Conservation (phyloP, 2,329 filamentous ascomycete genomes). For the Podosphaera xanthii region DNA sequence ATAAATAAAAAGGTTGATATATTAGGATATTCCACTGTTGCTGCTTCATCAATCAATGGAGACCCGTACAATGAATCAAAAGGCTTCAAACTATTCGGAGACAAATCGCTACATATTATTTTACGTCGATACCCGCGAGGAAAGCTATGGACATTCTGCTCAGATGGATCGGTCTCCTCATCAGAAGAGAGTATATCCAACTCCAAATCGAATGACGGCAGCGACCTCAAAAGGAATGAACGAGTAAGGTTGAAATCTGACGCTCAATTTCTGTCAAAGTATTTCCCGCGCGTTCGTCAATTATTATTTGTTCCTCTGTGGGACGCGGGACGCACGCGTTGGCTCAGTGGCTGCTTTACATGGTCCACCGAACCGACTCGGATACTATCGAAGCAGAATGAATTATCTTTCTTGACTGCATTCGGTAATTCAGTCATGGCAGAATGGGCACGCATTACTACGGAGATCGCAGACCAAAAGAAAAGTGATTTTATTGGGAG, state of each 20-base stretch:
- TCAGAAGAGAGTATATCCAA: conserved; percentile 20
- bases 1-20: conserved; percentile 10
- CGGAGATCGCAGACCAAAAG: conserved; percentile 25
- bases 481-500: conserved; percentile 36
- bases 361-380: conserved; percentile 18
- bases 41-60: conserved; percentile 13
- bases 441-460: conserved; percentile 30
- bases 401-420: conserved; percentile 19
- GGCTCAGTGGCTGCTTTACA: conserved; percentile 27
- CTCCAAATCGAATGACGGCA: neutral
- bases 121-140: conserved; percentile 23
- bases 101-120: conserved; percentile 14
- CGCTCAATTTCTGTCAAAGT: conserved; percentile 14
- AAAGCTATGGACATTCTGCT: conserved; percentile 25
- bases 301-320: conserved; percentile 27
- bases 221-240: neutral
- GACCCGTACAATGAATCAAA: conserved; percentile 11
- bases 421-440: conserved; percentile 30
- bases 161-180: conserved; percentile 20
- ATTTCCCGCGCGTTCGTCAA: conserved; percentile 24
- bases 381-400: conserved; percentile 17
- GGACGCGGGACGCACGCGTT: conserved; percentile 23
- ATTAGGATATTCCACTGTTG: conserved; percentile 15
- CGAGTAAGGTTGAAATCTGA: conserved; percentile 10
- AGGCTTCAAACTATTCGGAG: conserved; percentile 12